These are phyloP conservation scores for Aspergillus avenaceus DNA, from an alignment of 495 filamentous ascomycete genomes.

Conservation along the genomic window DNA sequence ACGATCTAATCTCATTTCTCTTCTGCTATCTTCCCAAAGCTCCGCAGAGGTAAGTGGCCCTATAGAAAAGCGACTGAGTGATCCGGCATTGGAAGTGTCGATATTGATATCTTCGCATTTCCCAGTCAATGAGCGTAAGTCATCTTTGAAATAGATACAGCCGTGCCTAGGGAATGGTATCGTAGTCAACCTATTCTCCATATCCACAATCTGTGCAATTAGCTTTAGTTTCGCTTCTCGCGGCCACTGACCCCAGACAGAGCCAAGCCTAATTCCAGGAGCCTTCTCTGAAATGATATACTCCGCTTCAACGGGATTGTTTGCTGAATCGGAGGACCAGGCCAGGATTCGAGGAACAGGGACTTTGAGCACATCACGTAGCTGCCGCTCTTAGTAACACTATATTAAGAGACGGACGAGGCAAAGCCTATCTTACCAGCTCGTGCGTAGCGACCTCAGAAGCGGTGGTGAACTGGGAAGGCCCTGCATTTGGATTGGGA, in stretches of 20 bases:
- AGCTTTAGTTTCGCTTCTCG: slow-evolving; percentile 25
- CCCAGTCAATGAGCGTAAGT: slow-evolving; percentile 23
- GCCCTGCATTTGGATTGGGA: slow-evolving; percentile 31
- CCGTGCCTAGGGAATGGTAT: slow-evolving; percentile 33
- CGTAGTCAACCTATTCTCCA: slow-evolving; percentile 31
- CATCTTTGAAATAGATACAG: slow-evolving; percentile 38
- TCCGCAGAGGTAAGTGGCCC: slow-evolving; percentile 17
- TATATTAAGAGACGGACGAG: too few relatives aligned
- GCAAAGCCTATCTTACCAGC: slow-evolving; percentile 22
- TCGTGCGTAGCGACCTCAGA: slow-evolving; percentile 35
- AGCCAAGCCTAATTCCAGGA: slow-evolving; percentile 28
- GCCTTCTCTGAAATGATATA: slow-evolving; percentile 41
- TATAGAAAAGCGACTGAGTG: slow-evolving; percentile 15
- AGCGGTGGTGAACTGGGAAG: slow-evolving; percentile 18
- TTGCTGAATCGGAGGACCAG: slow-evolving; percentile 29
- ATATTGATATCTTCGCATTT: slow-evolving; percentile 17
- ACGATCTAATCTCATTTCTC: slow-evolving; percentile 25
- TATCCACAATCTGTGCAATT: slow-evolving; percentile 30
- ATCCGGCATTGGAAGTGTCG: background rate
- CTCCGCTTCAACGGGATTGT: slow-evolving; percentile 27
- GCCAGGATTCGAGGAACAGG: slow-evolving; percentile 29
- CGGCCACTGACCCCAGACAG: slow-evolving; percentile 31
- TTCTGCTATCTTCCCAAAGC: slow-evolving; percentile 21
- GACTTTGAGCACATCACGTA: slow-evolving; percentile 29
- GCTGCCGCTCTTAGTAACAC: too few relatives aligned